Base-by-base conservation (phyloP, 2,329 filamentous ascomycete species). In the Diaporthe caulivora region DNA sequence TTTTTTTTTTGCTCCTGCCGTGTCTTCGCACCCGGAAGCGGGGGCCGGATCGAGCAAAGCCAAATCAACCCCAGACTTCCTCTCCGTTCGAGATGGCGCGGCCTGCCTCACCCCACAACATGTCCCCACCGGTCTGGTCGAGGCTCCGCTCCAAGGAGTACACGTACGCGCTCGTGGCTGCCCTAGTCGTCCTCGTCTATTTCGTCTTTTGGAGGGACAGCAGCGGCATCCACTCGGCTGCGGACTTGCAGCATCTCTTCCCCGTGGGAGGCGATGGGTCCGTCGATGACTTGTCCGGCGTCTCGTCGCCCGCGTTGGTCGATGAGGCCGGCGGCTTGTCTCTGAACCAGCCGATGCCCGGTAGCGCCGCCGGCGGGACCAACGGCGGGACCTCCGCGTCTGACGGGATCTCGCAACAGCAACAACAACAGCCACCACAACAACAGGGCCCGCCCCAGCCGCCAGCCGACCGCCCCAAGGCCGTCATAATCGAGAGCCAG, bases 401-500 rank as follows among this genome's bases (percentile, higher is more conserved):
- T 31, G 67, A 47, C 21, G 10, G 11, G 7, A 51, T 40, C 10
- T 11, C 44, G 1, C 49, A 49, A 5, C 57, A 60, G 6, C 53
- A 40, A 26, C 44, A 49, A 3, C 44, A 44, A 9, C 51, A 42
- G 31, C 40, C 31, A 17, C 18, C 13, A 4, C 64, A 42, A 21
- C 72, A 62, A 18, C 67, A 51, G 18, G 29, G 67, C 31, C n/a
- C 70, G 7, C 55, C 31, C 24, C 24, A 51, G 21, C 18, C 29
- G 26, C 37, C 64, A n/a, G 34, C 29, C 29, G 62, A 73, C 54
- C 69, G 74, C 24, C 74, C 74, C 26, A 57, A 53, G 17, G 74
- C 74, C 31, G 24, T 75, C 57, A 72, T 75, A 44, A 69, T 75
- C 58, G 74, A 75, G 53, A 70, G 57, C 24, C 74, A 81, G 34